Base-by-base conservation (phyloP, 768 basidiomycete species). In the Gymnopilus junonius region DNA sequence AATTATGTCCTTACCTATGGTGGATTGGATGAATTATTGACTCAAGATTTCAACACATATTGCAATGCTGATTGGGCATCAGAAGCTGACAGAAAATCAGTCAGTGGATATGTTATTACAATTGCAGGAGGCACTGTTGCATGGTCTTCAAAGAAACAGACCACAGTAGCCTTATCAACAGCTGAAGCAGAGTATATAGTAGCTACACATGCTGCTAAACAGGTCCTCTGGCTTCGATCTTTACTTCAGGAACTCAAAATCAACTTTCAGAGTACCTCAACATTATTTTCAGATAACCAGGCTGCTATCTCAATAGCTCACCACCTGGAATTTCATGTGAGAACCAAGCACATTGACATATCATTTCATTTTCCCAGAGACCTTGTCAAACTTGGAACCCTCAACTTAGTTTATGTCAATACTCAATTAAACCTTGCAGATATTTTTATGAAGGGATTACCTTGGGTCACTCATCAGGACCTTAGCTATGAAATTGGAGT, bases 151-250 rank as follows among this genome's bases (percentile, higher is more conserved):
- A 66, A 69, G 63, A 69, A 71, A 43, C 70, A 71, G 42, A 58
- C 29, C 8, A 55, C 62, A 12, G 62, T 70, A 8, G 69, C 81
- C 0, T 63, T 75, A 0, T 84, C 80, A 0, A 78, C 79, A 0
- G 75, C 74, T 1, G 80, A 85, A 64, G 79, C 81, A 1, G 82
- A 84, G 67, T 83, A 81, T 63, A 59, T 74, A 35, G 67, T 70
- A 1, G 50, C 61, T 0, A 69, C 71, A 0, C 69, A 76, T 40
- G 70, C 76, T 7, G 61, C 72, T 2, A 67, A 70, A 37, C 64
- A 72, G 60, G 70, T 64, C 5, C 25, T 74, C 8, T 74, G 72
- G 72, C 57, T 67, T 62, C 61, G 59, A 5, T 60, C 65, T 11
- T 48, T 70, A 32, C 50, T 70, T 27, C 21, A 17, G n/a, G 67